Base-by-base conservation (phyloP, 2,329 filamentous ascomycete genomes). In the Paramyrothecium sp. region DNA sequence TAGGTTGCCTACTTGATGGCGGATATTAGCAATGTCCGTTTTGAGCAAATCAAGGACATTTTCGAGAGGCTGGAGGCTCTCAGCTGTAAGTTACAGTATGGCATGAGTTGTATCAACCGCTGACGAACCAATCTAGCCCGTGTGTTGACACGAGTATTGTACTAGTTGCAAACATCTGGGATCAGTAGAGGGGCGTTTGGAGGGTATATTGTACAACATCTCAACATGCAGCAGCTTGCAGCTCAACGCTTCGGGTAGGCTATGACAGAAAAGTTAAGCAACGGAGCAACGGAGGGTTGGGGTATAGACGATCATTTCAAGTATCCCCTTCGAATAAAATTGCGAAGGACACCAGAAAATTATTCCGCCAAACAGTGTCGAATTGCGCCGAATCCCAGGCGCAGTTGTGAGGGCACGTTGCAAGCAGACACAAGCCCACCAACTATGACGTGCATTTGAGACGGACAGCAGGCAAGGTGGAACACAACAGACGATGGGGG, bases 1-100 rank as follows among this genome's bases (percentile, higher is more conserved):
- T 65, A 89, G 82, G 84, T 95, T 63, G 95, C 95, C 20, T 99
- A 99, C 73, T 81, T 99, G 61, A 97, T 99, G 93, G 95, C 95
- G 8, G 95, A 99, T 78, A 90, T 99, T 67, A 97, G 92, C 77
- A 86, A 90, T 61, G 92, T 98, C 65, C 87, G 89, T 68, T 83
- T 85, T 53, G 81, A 81, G 46, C 89, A 97, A 69, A 92, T 98
- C 72, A 93, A 91, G 76, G 88, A 92, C 59, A 86, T 99, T 55
- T 92, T 89, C 64, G 89, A 94, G 65, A 88, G 83, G 67, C 81
- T 99, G 44, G 92, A 98, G 73, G 84, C 83, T 58, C 81, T 97
- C 61, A 87, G 82, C 75, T 93, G 90, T 91, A 83, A 81, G 89
- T 69, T 13, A 41, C 22, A 53, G 47, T 41, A 22, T 52, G 7